Percentiles rank a stretch among this genome's conserved stretches.
These are phyloP conservation scores for Podila verticillata DNA, from an alignment of 192 early-diverging fungal species.

Conservation along the genomic window DNA sequence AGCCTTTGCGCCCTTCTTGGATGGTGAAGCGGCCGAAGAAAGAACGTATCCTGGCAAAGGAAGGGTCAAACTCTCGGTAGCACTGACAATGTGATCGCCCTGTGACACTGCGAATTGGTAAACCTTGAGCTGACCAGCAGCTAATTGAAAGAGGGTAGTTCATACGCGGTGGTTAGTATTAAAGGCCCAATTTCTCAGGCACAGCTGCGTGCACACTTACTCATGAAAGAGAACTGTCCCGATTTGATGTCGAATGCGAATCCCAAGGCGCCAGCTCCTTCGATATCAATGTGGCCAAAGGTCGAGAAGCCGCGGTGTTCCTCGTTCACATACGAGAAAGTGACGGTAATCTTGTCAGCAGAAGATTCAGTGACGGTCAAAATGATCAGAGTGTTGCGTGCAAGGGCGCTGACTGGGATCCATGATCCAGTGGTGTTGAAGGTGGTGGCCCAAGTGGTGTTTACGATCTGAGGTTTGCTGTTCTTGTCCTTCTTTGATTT, in stretches of 20 bases:
- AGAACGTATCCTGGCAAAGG: slow-evolving; percentile 35
- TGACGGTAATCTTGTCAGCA: slow-evolving; percentile 17
- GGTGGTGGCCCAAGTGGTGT: slow-evolving; percentile 51
- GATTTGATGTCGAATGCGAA: slow-evolving; percentile 37
- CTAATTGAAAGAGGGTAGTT: neutral
- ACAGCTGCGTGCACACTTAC: slow-evolving; percentile 21
- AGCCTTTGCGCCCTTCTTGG: slow-evolving; percentile 25
- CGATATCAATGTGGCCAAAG: slow-evolving; percentile 48
- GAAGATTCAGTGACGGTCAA: slow-evolving; percentile 39
- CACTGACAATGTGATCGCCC: slow-evolving; percentile 16
- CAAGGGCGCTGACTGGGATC: slow-evolving; percentile 54
- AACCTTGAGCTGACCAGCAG: slow-evolving; percentile 32
- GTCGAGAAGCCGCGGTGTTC: slow-evolving; percentile 56
- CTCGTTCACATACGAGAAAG: slow-evolving; percentile 53
- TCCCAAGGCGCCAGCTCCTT: slow-evolving; percentile 15
- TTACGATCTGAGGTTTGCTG: slow-evolving; percentile 7
- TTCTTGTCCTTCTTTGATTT: slow-evolving; percentile 1
- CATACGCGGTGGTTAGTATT: no score
- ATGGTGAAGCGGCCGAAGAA: neutral
- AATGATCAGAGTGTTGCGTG: slow-evolving; percentile 51
- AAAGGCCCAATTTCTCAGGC: neutral
- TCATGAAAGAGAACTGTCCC: slow-evolving; percentile 49
- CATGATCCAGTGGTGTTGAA: slow-evolving; percentile 58
- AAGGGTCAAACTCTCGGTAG: slow-evolving; percentile 32
- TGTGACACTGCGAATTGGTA: slow-evolving; percentile 21